These are phyloP conservation scores for Solanum medicagineum DNA, from an alignment of 257 asterid species.

Conservation along the genomic window DNA sequence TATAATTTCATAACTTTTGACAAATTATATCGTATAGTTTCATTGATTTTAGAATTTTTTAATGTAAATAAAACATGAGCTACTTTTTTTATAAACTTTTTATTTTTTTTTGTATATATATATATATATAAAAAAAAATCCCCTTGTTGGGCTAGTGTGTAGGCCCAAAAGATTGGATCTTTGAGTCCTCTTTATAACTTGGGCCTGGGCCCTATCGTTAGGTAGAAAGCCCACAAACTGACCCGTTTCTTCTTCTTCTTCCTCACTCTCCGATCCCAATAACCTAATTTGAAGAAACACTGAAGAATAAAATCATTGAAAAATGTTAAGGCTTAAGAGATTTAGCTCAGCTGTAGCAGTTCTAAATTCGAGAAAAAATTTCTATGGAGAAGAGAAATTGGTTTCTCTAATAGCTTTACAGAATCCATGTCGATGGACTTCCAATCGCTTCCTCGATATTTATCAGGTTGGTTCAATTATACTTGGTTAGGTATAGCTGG, in stretches of 20 bases:
- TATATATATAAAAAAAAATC: too few species aligned
- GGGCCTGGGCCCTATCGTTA: background rate
- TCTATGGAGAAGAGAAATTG: constrained; percentile 7
- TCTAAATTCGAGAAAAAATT: constrained; percentile 9
- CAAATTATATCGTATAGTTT: too few species aligned
- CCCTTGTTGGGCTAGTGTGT: background rate
- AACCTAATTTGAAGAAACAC: background rate
- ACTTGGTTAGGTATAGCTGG: background rate
- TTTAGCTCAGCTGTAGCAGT: constrained; percentile 15
- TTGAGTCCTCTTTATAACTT: background rate
- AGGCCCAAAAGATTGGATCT: background rate
- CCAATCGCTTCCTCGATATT: constrained; percentile 66
- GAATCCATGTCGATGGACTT: constrained; percentile 47
- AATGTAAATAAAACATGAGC: too few species aligned
- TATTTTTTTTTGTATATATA: too few species aligned
- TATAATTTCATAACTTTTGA: too few species aligned
- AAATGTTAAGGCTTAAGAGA: constrained; percentile 53
- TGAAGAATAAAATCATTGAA: background rate
- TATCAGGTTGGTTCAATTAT: constrained; percentile 39
- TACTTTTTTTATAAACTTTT: too few species aligned
- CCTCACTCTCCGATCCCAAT: background rate
- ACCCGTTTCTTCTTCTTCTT: background rate
- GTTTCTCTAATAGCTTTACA: constrained; percentile 17
- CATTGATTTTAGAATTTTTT: too few species aligned
- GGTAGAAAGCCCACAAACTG: background rate